Evolutionary conservation across 108 stramenopile genomes (phyloP).

Genomic region (Asterionellopsis glacialis): DNA sequence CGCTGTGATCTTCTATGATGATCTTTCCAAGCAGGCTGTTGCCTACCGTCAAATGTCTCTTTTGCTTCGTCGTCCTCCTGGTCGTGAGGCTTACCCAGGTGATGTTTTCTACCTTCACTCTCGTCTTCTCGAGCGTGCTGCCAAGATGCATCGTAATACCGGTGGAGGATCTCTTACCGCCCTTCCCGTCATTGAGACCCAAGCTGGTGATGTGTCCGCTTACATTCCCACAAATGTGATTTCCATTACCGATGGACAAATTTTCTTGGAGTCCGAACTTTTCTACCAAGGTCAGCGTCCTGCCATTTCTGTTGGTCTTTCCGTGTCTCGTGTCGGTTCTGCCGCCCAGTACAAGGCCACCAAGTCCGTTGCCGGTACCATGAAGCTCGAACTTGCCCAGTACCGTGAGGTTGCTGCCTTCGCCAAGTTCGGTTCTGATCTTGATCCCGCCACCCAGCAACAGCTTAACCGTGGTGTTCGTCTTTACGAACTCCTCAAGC

Average conservation of each 20-base stretch:
- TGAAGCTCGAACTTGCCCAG: constrained; percentile 99
- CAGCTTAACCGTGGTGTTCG: constrained; percentile 99
- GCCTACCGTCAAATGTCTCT: constrained; percentile 99
- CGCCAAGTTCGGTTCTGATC: constrained; percentile 99
- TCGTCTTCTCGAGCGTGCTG: constrained; percentile 99
- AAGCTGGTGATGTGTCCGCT: constrained; percentile 99
- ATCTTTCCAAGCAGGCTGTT: constrained; percentile 98
- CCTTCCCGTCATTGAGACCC: constrained; percentile 99
- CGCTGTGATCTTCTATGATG: constrained; percentile 99
- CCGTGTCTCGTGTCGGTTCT: constrained; percentile 98
- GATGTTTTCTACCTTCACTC: constrained; percentile 99
- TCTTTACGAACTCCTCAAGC: constrained; percentile 99
- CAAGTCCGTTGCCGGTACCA: constrained; percentile 99
- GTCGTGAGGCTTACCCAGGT: constrained; percentile 99
- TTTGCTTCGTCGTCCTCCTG: constrained; percentile 99
- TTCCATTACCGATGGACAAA: constrained; percentile 99
- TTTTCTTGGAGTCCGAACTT: constrained; percentile 99
- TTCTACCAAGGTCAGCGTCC: constrained; percentile 99
- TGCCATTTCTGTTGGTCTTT: constrained; percentile 98
- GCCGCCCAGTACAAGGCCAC: constrained; percentile 99
- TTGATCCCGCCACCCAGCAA: constrained; percentile 99
- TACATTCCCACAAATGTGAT: constrained; percentile 99
- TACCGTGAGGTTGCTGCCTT: constrained; percentile 99
- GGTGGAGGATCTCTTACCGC: constrained; percentile 99
- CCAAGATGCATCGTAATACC: constrained; percentile 95